Conservation (phyloP, 1,284 basidiomycete genomes). For the Marasmius tenuissimus region DNA sequence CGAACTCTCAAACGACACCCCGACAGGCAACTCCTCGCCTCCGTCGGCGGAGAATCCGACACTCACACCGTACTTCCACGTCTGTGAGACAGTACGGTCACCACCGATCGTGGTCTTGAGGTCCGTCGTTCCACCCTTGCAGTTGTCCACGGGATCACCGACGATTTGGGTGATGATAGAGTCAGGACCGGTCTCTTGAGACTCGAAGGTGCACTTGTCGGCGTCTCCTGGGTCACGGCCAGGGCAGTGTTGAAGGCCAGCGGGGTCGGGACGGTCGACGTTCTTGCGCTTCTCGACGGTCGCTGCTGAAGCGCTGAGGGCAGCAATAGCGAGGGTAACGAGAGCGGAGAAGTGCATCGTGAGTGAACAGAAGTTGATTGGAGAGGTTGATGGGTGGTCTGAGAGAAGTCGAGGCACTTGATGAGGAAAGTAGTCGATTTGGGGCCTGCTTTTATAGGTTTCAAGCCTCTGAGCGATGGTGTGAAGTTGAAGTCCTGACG, state of each 20-base stretch:
- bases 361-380: background rate
- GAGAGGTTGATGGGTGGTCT: background rate
- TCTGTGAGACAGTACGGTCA: background rate
- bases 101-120: background rate
- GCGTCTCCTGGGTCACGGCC: background rate
- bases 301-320: background rate
- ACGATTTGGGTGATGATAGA: background rate
- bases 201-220: background rate
- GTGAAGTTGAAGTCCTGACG: too few relatives aligned
- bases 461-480: too few relatives aligned
- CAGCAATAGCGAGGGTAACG: background rate
- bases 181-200: background rate
- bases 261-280: slow-evolving; percentile 2
- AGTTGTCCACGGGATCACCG: background rate
- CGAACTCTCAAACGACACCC: background rate
- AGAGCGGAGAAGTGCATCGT: background rate
- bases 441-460: background rate
- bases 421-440: background rate
- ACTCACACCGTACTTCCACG: slow-evolving; percentile 3
- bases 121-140: slow-evolving; percentile 1
- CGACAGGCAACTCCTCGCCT: background rate
- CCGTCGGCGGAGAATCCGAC: background rate
- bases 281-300: slow-evolving; percentile 1
- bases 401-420: background rate
- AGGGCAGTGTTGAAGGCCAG: background rate